Base-by-base conservation (phyloP, 305 asterid species). In the Fraxinus paxiana region DNA sequence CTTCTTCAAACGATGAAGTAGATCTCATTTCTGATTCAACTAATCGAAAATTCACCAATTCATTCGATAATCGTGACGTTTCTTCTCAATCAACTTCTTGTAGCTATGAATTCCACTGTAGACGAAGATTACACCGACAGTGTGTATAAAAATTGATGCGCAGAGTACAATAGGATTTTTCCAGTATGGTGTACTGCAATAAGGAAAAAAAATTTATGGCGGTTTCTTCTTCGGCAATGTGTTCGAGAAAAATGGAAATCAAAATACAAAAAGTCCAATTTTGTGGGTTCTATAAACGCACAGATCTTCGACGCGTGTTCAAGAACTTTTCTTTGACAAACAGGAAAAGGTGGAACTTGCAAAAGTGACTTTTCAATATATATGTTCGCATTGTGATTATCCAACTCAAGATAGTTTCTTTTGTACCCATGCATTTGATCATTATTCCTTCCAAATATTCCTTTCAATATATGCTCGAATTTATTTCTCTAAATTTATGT, bases 11-110 rank as follows among this genome's bases (percentile, higher is more conserved):
- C 77, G 92, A 84, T 3, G 88, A 82, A 10, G 88, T 88, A 73
- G 93, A 91, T 28, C 89, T 87, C 97, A 94, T 93, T 67, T 76
- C 72, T 43, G 20, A 41, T 79, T 85, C 84, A 77, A 82, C 70
- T 54, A 12, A 75, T 51, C 71, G 81, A 77, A 72, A 75, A 72
- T 22, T 63, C 56, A 82, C 28, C n/a, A 33, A 17, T 15, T 33
- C 71, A 63, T 59, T 75, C 72, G 69, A 63, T 37, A 46, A 34
- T 70, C 22, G 7, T 56, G 61, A 74, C 56, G 70, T 61, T 70
- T 78, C 51, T 73, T 46, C 61, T 33, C 54, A 30, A 56, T 13
- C n/a, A 20, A 37, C 43, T n/a, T 56, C 7, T 56, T 26, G 82
- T 61, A 22, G 72, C 20, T 85, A 22, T 26, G 41, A 34, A 38